Evolutionary conservation across 257 asterid genomes (phyloP).

Genomic region (Prunella vulgaris): DNA sequence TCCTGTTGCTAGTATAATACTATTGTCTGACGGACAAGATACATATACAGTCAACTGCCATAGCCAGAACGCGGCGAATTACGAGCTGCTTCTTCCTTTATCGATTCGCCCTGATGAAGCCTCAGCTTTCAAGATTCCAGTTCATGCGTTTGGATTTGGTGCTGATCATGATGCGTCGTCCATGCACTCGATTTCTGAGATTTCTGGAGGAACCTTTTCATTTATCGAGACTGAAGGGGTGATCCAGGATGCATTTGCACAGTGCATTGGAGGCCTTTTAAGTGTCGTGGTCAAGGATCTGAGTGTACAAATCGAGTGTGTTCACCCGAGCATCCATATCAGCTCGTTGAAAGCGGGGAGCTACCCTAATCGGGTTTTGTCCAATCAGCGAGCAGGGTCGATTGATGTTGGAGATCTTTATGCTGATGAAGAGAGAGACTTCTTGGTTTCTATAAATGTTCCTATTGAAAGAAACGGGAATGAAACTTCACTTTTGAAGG

Average conservation of each 20-base stretch:
- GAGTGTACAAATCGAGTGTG: constrained; percentile 50
- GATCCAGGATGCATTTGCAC: constrained; percentile 99
- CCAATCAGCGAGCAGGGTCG: constrained; percentile 52
- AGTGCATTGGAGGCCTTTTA: constrained; percentile 95
- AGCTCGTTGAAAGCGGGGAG: constrained; percentile 71
- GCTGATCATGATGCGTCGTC: constrained; percentile 82
- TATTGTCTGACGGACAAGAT: constrained; percentile 94
- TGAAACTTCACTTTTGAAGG: constrained; percentile 56
- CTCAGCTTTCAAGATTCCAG: constrained; percentile 64
- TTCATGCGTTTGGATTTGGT: constrained; percentile 93
- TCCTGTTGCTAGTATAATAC: constrained; percentile 78
- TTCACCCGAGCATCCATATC: constrained; percentile 46
- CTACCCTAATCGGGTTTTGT: constrained; percentile 44
- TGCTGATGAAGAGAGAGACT: constrained; percentile 96
- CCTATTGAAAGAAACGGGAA: constrained; percentile 50
- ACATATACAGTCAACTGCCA: constrained; percentile 67
- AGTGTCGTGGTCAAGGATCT: constrained; percentile 89
- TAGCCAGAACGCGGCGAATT: constrained; percentile 38
- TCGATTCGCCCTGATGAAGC: constrained; percentile 51
- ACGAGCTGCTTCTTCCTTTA: constrained; percentile 68
- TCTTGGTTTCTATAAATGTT: constrained; percentile 57
- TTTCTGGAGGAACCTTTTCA: constrained; percentile 94
- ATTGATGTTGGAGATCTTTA: constrained; percentile 84
- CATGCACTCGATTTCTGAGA: constrained; percentile 93
- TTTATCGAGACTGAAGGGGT: constrained; percentile 92